Evolutionary conservation across 2,329 filamentous ascomycete species (phyloP), one percentile per base, ranked within the genome.

Genomic region (Colletotrichum tofieldiae): DNA sequence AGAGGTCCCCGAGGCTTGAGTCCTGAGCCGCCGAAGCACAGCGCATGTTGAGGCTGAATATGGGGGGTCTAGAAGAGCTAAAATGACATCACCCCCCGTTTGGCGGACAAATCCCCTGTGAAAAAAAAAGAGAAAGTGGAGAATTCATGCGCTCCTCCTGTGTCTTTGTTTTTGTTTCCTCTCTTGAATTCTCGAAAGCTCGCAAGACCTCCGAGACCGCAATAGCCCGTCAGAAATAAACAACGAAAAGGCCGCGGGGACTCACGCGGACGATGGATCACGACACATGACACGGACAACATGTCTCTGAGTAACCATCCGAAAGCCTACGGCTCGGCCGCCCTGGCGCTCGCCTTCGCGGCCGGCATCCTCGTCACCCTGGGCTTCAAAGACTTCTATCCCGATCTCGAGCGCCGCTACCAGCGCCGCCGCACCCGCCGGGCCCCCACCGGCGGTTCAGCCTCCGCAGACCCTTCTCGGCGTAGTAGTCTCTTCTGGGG

Each of bases 351-450:
- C 26, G 93, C 93, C 78, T 97, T 98, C 77, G 81, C 92, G n/a
- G 88, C 93, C 12, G 95, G 95, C 54, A 87, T 95, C 65, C 84
- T 94, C 63, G 81, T 95, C 67, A 94, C 94, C 0, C 83, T 96
- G 3, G 92, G 92, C 70, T 91, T 94, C 84, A 95, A 95, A 81
- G 93, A 96, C 79, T 81, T 95, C 47, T 95, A 95, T 77, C 91
- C 93, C 1, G 92, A 94, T 76, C 86, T 95, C 58, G 92, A 94
- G 80, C 82, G 86, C 29, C 87, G 90, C 26, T 93, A 91, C 77
- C 89, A 89, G 77, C 84, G 82, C 74, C 82, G 83, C 75, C 79
- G 80, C 67, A 73, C 80, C 75, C 68, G 76, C 70, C 72, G 2
- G 61, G 51, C 51, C 29, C 61, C 52, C 52, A 54, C 56, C 32